Percentiles rank a stretch among this genome's conserved stretches.
Conservation (phyloP, 805 yeast genomes). For the Wickerhamomyces chaumierensis region DNA sequence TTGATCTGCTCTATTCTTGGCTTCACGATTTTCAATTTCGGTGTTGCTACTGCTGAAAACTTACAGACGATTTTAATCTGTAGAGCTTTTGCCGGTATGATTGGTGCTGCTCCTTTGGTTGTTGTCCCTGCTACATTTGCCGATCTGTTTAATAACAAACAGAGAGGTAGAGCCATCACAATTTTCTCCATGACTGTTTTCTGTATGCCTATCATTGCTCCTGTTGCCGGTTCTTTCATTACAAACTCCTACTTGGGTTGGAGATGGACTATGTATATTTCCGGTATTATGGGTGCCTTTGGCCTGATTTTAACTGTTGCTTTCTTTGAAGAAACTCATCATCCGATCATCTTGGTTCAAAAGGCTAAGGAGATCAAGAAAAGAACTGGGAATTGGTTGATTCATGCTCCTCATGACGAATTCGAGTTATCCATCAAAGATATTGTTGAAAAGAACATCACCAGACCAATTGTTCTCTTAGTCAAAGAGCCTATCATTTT, state of each 20-base stretch:
- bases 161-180: constrained; percentile 69
- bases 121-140: constrained; percentile 83
- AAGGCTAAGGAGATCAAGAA: constrained; percentile 56
- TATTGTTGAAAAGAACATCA: constrained; percentile 47
- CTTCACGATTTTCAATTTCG: constrained; percentile 52
- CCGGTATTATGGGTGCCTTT: constrained; percentile 47
- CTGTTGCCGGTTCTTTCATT: constrained; percentile 66
- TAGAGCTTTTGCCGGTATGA: constrained; percentile 69
- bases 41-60: constrained; percentile 69
- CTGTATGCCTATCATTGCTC: constrained; percentile 74
- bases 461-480: constrained; percentile 62
- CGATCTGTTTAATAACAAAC: constrained; percentile 56
- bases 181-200: constrained; percentile 65
- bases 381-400: constrained; percentile 73
- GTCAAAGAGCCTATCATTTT: constrained; percentile 61
- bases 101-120: constrained; percentile 80
- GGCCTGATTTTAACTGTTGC: constrained; percentile 29
- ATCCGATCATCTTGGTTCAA: constrained; percentile 48
- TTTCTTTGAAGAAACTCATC: constrained; percentile 60
- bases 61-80: constrained; percentile 67
- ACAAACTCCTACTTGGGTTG: constrained; percentile 55
- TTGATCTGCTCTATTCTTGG: constrained; percentile 46
- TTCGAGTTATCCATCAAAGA: constrained; percentile 44
- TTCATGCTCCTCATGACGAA: constrained; percentile 68
- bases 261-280: constrained; percentile 74